These are phyloP conservation scores for Recurvomyces mirabilis DNA, from an alignment of 495 filamentous ascomycete genomes.

Conservation along the genomic window DNA sequence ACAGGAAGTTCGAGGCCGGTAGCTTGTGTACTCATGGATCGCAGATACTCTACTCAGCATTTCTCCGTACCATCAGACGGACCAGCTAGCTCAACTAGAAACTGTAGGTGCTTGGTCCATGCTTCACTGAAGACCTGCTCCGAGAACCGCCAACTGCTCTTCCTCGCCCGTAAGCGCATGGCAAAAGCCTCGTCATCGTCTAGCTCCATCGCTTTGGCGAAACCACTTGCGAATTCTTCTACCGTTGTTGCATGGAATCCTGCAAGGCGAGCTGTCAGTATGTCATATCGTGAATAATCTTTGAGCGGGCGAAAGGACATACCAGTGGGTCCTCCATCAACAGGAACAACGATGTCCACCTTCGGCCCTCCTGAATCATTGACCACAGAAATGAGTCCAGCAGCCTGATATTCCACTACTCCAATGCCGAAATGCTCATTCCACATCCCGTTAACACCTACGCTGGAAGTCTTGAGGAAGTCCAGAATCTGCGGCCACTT, in stretches of 20 bases:
- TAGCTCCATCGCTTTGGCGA: slow-evolving; percentile 62
- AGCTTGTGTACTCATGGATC: no score
- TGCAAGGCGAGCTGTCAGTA: slow-evolving; percentile 19
- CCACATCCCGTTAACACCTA: slow-evolving; percentile 98
- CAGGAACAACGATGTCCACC: slow-evolving; percentile 74
- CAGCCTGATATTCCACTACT: slow-evolving; percentile 95
- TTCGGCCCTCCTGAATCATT: slow-evolving; percentile 88
- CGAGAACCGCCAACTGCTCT: slow-evolving; percentile 69
- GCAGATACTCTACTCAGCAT: no score
- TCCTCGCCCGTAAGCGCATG: slow-evolving; percentile 62
- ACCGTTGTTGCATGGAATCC: slow-evolving; percentile 75
- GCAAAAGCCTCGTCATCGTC: slow-evolving; percentile 52
- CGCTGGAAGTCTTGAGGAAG: slow-evolving; percentile 58
- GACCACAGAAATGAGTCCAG: slow-evolving; percentile 81
- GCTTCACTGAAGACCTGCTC: slow-evolving; percentile 70
- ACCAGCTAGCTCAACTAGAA: slow-evolving; percentile 45
- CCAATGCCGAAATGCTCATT: slow-evolving; percentile 99
- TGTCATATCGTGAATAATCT: no score
- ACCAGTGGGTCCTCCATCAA: slow-evolving; percentile 67
- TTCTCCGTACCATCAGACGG: no score
- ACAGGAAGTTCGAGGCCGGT: no score
- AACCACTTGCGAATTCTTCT: slow-evolving; percentile 65
- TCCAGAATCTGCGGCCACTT: slow-evolving; percentile 74
- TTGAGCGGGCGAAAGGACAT: not conserved
- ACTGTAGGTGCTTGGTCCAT: slow-evolving; percentile 63